Evolutionary conservation across 495 filamentous ascomycete genomes (phyloP).

Genomic region (Neurospora sp.): DNA sequence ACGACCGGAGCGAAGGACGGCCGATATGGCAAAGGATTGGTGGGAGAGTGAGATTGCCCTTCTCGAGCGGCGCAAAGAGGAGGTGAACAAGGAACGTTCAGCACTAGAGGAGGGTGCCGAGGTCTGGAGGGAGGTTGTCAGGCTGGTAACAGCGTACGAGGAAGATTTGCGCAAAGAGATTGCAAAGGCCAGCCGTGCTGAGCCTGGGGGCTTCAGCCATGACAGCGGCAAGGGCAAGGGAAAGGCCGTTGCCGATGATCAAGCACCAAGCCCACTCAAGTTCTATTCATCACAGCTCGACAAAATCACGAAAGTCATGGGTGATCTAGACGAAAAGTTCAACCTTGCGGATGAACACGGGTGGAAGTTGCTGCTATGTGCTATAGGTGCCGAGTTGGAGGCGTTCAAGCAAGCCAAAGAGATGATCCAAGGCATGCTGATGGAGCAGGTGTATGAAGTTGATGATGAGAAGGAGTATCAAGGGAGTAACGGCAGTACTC

Average conservation of each 20-base stretch:
- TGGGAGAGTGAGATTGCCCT: conserved; percentile 57
- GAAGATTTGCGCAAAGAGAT: conserved; percentile 48
- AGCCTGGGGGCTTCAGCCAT: conserved; percentile 3
- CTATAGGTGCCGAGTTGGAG: conserved; percentile 79
- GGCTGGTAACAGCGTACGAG: conserved; percentile 61
- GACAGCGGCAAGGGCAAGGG: conserved; percentile 14
- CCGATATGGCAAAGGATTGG: conserved; percentile 67
- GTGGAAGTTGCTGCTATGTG: conserved; percentile 85
- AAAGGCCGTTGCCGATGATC: conserved; percentile 13
- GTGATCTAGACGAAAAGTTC: conserved; percentile 49
- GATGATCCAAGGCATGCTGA: conserved; percentile 41
- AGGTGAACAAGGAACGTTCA: conserved; percentile 55
- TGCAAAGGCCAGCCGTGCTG: conserved; percentile 8
- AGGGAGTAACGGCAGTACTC: conserved; percentile 3
- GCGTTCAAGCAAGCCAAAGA: conserved; percentile 62
- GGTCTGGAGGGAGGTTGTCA: conserved; percentile 65
- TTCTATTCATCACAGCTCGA: conserved; percentile 29
- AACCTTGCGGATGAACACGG: conserved; percentile 50
- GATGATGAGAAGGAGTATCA: conserved; percentile 5
- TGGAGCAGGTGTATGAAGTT: conserved; percentile 1
- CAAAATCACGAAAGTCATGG: conserved; percentile 47
- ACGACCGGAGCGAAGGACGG: conserved; percentile 57
- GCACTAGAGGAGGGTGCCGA: conserved; percentile 77
- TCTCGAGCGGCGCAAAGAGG: conserved; percentile 45
- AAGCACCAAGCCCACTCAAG: conserved; percentile 19